Base-by-base conservation (phyloP, 208 protist species). In the Zelonia costaricensis region DNA sequence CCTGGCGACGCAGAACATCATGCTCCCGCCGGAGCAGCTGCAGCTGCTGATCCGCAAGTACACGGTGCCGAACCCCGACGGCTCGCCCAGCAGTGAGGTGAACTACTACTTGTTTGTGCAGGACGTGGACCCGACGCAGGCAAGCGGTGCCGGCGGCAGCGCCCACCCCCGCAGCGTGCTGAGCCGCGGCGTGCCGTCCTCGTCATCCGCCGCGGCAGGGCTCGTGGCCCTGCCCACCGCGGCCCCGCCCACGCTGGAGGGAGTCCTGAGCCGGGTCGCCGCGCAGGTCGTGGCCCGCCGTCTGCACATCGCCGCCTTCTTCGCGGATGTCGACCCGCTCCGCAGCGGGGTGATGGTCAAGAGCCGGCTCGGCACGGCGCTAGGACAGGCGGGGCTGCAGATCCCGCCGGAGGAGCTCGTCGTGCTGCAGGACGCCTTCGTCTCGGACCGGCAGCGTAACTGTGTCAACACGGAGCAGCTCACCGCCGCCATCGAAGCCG, bases 61-160 rank as follows among this genome's bases (percentile, higher is more conserved):
- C 71, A 73, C 76, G 15, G 75, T 92, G 8, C 83, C 84, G 1
- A 70, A 61, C 58, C 59, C 80, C 4, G 83, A 91, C 42, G 88
- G 85, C 18, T 67, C 64, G 18, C 74, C 75, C 15, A 85, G 78
- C 58, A 84, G 87, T 33, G 80, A 90, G 36, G 83, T 97, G 25
- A 92, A 95, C 56, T 97, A 97, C 63, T 86, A 90, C 47, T 70
- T 86, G 52, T 97, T 97, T 62, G 80, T 93, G 0, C 74, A 84
- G 60, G 88, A 97, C 62, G 86, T 97, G 1, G 89, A 95, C 28
- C 64, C 78, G 8, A 57, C 66, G 23, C 69, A 91, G 57, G 69
- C 67, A 36, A 62, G 20, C 10, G 55, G 44, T 3, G 13, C 36
- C 18, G 31, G 18, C 33, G 54, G 22, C 18, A 38, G 31, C 28